These are phyloP conservation scores for Ochromonas danica DNA, from an alignment of 108 stramenopile genomes.

Conservation along the genomic window DNA sequence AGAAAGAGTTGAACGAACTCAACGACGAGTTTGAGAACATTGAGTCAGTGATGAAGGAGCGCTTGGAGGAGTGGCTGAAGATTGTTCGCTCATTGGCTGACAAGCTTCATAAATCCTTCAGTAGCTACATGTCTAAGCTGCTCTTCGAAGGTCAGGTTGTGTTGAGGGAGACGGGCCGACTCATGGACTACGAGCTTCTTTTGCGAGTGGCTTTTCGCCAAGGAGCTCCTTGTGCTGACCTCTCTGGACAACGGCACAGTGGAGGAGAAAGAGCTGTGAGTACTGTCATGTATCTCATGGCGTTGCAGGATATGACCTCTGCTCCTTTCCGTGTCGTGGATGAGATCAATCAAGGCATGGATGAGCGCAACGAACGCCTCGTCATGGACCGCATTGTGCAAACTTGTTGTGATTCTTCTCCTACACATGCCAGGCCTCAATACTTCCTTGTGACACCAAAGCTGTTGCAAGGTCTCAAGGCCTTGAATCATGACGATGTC, in stretches of 20 bases:
- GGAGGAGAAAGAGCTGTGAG: slow-evolving; percentile 91
- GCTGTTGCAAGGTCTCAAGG: slow-evolving; percentile 83
- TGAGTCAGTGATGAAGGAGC: slow-evolving; percentile 12
- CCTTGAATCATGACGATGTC: slow-evolving; percentile 85
- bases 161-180: slow-evolving; percentile 45
- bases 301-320: slow-evolving; percentile 83
- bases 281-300: slow-evolving; percentile 96
- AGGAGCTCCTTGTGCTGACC: slow-evolving; percentile 60
- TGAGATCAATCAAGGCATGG: slow-evolving; percentile 98
- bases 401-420: slow-evolving; percentile 72
- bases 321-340: slow-evolving; percentile 95
- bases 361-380: slow-evolving; percentile 87
- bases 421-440: slow-evolving; percentile 56
- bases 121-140: slow-evolving; percentile 77
- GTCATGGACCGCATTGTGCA: slow-evolving; percentile 87
- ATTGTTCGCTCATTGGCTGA: slow-evolving; percentile 51
- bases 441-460: slow-evolving; percentile 98
- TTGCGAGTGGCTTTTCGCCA: slow-evolving; percentile 84
- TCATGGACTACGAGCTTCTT: slow-evolving; percentile 77
- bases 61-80: background rate
- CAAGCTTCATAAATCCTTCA: slow-evolving; percentile 51
- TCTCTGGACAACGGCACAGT: slow-evolving; percentile 80
- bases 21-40: slow-evolving; percentile 42
- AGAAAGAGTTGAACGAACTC: slow-evolving; percentile 40
- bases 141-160: slow-evolving; percentile 60